These are phyloP conservation scores for Lactarius hatsudake DNA, from an alignment of 768 basidiomycete species.

Conservation along the genomic window DNA sequence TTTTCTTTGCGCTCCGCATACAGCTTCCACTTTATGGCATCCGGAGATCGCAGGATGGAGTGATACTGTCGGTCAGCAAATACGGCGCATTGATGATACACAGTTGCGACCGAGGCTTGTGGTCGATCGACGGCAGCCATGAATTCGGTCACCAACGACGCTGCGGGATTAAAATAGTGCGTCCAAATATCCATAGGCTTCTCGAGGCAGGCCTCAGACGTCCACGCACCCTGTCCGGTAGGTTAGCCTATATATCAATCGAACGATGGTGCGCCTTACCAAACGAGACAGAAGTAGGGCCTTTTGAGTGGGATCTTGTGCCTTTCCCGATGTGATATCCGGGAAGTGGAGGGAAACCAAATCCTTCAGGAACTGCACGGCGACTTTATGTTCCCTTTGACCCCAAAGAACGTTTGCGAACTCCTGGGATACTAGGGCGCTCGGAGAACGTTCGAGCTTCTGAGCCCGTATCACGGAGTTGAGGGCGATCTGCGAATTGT, in stretches of 20 bases:
- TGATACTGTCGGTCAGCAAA: conserved; percentile 91
- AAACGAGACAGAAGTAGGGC: conserved; percentile 59
- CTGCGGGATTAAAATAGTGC: conserved; percentile 69
- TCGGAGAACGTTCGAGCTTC: conserved; percentile 46
- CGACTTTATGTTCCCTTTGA: conserved; percentile 79
- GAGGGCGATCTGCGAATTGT: conserved; percentile 76
- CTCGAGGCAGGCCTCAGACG: conserved; percentile 78
- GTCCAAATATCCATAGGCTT: conserved; percentile 68
- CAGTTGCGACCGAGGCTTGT: conserved; percentile 40
- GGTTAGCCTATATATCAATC: conserved; percentile 2
- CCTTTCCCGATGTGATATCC: conserved; percentile 15
- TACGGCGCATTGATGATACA: conserved; percentile 79
- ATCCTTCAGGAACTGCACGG: conserved; percentile 66
- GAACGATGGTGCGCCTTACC: conserved; percentile 41
- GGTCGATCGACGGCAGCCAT: conserved; percentile 18
- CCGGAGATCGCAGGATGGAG: conserved; percentile 63
- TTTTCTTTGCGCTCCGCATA: conserved; percentile 70
- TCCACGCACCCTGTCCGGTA: conserved; percentile 77
- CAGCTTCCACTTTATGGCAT: conserved; percentile 62
- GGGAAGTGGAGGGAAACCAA: conserved; percentile 33
- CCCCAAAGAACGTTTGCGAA: conserved; percentile 90
- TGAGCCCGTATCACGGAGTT: conserved; percentile 83
- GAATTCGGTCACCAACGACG: conserved; percentile 33
- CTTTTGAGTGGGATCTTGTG: conserved; percentile 24
- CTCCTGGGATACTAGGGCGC: conserved; percentile 67